Evolutionary conservation across 2,329 filamentous ascomycete genomes (phyloP).

Genomic region (Fusarium brevicatenulatum): DNA sequence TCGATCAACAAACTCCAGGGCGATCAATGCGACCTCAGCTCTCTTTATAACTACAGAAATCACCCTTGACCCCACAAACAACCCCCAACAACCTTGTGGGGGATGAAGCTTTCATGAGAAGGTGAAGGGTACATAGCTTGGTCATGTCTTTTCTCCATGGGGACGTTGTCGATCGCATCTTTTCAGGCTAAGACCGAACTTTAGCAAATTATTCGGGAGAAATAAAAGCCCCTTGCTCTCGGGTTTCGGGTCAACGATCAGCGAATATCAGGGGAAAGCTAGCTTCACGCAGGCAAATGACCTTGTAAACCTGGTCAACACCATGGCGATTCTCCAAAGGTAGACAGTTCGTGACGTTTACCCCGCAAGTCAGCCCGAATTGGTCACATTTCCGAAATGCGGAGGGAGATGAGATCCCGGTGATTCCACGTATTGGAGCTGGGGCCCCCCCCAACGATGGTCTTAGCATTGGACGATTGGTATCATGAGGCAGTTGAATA

Average conservation of each 20-base stretch:
- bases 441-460: neutral
- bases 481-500: neutral
- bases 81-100: conserved; percentile 40
- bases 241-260: conserved; percentile 35
- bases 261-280: conserved; percentile 28
- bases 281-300: conserved; percentile 11
- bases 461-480: neutral
- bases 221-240: conserved; percentile 10
- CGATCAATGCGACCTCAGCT: conserved; percentile 9
- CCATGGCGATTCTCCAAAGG: neutral
- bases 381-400: conserved; percentile 21
- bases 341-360: conserved; percentile 3
- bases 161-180: conserved; percentile 36
- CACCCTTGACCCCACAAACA: conserved; percentile 29
- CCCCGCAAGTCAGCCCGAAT: conserved; percentile 27
- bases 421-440: conserved; percentile 40
- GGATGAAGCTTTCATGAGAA: conserved; percentile 31
- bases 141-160: conserved; percentile 39
- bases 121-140: conserved; percentile 17
- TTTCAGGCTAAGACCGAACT: conserved; percentile 30
- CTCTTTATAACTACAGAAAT: conserved; percentile 18
- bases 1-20: neutral
- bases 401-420: conserved; percentile 16
- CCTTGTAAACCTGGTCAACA: conserved; percentile 11
- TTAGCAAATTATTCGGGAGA: conserved; percentile 23